A percentile compares a stretch with the other conserved stretches of the same genome.
Conservation (phyloP, 2,329 filamentous ascomycete genomes). For the Colletotrichum sp. region DNA sequence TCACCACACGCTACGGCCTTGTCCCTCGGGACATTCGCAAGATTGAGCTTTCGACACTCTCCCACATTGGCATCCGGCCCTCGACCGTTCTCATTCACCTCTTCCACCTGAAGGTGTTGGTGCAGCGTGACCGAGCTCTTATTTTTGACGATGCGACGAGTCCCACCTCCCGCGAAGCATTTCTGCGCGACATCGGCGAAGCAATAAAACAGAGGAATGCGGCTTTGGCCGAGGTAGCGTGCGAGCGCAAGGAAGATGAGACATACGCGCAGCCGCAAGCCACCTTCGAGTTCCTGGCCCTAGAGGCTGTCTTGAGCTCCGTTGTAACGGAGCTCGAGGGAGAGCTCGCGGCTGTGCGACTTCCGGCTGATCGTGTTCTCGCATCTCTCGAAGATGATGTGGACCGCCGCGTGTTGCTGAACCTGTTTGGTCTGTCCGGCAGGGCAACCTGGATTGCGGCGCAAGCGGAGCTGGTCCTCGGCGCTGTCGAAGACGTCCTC, state of each 20-base stretch:
- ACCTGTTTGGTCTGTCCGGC: constrained; percentile 92
- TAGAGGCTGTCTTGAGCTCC: constrained; percentile 92
- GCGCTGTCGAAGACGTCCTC: constrained; percentile 91
- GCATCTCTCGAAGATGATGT: constrained; percentile 95
- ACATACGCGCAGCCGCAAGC: constrained; percentile 66
- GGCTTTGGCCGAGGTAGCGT: constrained; percentile 37
- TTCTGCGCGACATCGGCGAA: constrained; percentile 96
- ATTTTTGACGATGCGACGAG: constrained; percentile 94
- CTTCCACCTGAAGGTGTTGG: constrained; percentile 90
- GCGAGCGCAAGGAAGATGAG: constrained; percentile 75
- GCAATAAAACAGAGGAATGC: constrained; percentile 36
- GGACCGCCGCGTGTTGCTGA: constrained; percentile 87
- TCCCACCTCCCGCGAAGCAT: constrained; percentile 91
- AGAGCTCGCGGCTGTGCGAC: constrained; percentile 91
- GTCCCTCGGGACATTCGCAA: constrained; percentile 94
- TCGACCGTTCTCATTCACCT: constrained; percentile 94
- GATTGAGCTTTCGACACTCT: constrained; percentile 93
- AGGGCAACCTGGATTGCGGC: constrained; percentile 95
- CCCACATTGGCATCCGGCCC: constrained; percentile 91
- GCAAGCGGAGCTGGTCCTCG: constrained; percentile 89
- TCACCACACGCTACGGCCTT: constrained; percentile 92
- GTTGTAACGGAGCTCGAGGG: constrained; percentile 90
- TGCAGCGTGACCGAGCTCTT: constrained; percentile 91
- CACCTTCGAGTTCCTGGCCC: constrained; percentile 90
- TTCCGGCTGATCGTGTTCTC: constrained; percentile 87